Conservation (phyloP, 2,329 filamentous ascomycete species). For the Albophoma yamanashiensis region DNA sequence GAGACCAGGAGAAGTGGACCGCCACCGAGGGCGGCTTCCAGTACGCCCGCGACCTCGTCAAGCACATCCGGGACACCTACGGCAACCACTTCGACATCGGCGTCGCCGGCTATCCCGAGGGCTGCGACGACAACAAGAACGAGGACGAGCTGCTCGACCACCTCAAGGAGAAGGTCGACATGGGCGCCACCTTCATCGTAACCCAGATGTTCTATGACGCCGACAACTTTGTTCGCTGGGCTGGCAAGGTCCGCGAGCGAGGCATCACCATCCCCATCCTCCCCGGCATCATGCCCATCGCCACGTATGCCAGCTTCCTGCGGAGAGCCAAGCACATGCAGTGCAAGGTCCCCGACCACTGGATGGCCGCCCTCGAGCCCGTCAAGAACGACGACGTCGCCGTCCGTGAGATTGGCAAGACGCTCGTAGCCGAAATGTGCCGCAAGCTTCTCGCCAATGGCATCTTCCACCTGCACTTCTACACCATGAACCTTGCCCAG, state of each 20-base stretch:
- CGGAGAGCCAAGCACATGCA: slow-evolving; percentile 87
- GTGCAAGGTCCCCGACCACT: slow-evolving; percentile 69
- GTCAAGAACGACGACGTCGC: slow-evolving; percentile 95
- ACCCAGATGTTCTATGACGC: slow-evolving; percentile 99
- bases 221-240: slow-evolving; percentile 90
- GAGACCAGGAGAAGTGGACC: slow-evolving; percentile 91
- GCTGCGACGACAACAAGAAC: slow-evolving; percentile 85
- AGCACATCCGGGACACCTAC: slow-evolving; percentile 69
- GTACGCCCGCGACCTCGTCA: slow-evolving; percentile 85
- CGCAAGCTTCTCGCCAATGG: slow-evolving; percentile 72
- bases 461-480: slow-evolving; percentile 88
- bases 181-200: slow-evolving; percentile 85
- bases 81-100: slow-evolving; percentile 81
- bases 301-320: slow-evolving; percentile 87
- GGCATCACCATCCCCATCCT: slow-evolving; percentile 80
- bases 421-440: slow-evolving; percentile 82
- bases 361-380: slow-evolving; percentile 74
- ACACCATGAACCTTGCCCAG: slow-evolving; percentile 97
- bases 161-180: slow-evolving; percentile 94
- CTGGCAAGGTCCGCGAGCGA: slow-evolving; percentile 70
- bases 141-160: slow-evolving; percentile 80
- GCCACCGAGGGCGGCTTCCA: slow-evolving; percentile 77
- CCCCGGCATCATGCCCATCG: slow-evolving; percentile 80
- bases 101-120: slow-evolving; percentile 92
- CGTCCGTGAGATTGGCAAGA: slow-evolving; percentile 81